phyloP scores from a whole-genome alignment of 139 green algal species.

The Edaphochlamys debaryana region DNA sequence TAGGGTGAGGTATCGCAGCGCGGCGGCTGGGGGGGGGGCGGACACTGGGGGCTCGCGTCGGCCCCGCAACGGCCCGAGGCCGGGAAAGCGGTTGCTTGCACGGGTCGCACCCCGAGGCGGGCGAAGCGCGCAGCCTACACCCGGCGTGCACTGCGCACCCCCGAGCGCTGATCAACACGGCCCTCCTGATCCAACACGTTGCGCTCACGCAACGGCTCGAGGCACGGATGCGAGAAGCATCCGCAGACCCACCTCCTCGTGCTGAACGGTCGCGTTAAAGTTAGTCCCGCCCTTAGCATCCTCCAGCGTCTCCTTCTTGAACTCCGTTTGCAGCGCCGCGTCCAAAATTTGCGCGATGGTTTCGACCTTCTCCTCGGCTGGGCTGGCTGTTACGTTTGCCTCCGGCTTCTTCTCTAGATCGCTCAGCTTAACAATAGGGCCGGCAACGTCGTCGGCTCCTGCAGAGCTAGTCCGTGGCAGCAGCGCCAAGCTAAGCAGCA shows the following conservation, averaged over 20 bases:
- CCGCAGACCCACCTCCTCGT: conserved; percentile 23
- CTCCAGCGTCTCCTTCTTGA: conserved; percentile 23
- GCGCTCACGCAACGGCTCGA: too few relatives aligned
- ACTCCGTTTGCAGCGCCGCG: conserved; percentile 34
- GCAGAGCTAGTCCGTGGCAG: too few relatives aligned
- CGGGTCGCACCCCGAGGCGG: too few relatives aligned
- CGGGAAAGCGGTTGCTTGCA: too few relatives aligned
- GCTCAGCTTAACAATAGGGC: conserved; percentile 26
- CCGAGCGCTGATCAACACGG: too few relatives aligned
- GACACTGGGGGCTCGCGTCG: too few relatives aligned
- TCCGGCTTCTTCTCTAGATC: conserved; percentile 14
- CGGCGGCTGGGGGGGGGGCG: too few relatives aligned
- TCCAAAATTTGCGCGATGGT: conserved; percentile 21
- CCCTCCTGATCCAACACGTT: too few relatives aligned
- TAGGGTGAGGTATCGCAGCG: too few relatives aligned
- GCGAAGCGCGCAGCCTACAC: too few relatives aligned
- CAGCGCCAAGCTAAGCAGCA: not conserved
- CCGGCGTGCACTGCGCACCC: too few relatives aligned
- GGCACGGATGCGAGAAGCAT: not conserved
- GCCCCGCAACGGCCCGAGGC: too few relatives aligned
- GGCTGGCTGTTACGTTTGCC: not conserved
- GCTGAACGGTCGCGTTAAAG: conserved; percentile 13
- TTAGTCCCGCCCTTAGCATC: conserved; percentile 1
- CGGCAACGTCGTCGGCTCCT: conserved; percentile 22
- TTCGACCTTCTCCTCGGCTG: not conserved